phyloP scores from a whole-genome alignment of 2,329 filamentous ascomycete species.

The Orbilia oligospora region DNA sequence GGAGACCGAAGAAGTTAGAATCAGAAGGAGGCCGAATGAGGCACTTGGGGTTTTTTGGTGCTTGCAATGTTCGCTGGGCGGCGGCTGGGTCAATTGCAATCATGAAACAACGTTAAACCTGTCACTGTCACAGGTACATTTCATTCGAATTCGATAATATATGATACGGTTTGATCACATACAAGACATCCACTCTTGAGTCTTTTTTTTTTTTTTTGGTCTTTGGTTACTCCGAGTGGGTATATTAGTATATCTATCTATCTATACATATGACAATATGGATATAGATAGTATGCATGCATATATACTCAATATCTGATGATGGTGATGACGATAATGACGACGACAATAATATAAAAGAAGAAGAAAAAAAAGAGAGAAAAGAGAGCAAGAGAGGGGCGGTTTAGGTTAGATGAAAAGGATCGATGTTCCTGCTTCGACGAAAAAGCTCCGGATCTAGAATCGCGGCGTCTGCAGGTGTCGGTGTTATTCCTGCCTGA shows the following conservation, averaged over 20 bases:
- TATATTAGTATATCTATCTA: too few species aligned
- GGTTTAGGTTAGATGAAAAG: constrained; percentile 4
- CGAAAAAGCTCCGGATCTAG: constrained; percentile 48
- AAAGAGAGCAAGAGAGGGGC: not conserved
- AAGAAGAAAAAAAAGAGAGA: not conserved
- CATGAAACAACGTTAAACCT: constrained; percentile 58
- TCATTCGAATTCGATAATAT: not conserved
- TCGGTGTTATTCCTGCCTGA: constrained; percentile 48
- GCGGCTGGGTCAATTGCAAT: constrained; percentile 37
- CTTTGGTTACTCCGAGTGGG: not conserved
- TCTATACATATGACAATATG: not conserved
- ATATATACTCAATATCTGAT: too few species aligned
- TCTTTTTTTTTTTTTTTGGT: too few species aligned
- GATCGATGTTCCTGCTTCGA: constrained; percentile 18
- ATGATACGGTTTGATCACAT: constrained; percentile 2
- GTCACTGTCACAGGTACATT: constrained; percentile 35
- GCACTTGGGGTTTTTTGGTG: not conserved
- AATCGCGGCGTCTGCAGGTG: constrained; percentile 48
- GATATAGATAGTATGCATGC: not conserved
- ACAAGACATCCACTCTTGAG: not conserved
- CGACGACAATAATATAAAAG: not conserved
- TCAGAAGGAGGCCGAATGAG: not conserved
- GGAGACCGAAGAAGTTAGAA: not conserved
- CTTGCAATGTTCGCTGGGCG: constrained; percentile 9
- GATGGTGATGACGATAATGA: too few species aligned